Evolutionary conservation across 805 yeast species (phyloP), one percentile per base, ranked within the genome.

Genomic region (Yarrowia sp.): DNA sequence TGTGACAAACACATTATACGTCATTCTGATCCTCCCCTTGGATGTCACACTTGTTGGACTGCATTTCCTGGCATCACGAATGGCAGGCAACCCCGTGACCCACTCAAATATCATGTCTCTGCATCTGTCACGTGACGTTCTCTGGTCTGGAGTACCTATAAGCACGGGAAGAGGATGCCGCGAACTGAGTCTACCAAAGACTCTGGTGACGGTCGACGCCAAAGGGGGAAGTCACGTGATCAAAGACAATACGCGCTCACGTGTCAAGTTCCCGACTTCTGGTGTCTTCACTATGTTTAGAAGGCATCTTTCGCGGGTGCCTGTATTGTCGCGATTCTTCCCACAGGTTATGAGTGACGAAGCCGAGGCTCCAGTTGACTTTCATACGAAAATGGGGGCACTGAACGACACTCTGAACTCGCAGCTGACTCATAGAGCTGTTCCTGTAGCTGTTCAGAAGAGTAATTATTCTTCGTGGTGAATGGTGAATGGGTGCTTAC

Each of bases 81-180:
- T 58, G 50, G 30, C 64, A 0, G 50, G 64, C 0, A 42, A 17
- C 19, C 20, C 50, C 3, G 30, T 24, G 9, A 17, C 39, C 12
- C 39, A 58, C 13, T 43, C 50, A 3, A 43, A 43, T 15, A 58
- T 43, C 17, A 30, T 58, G 49, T 14, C 64, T 0, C 19, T 58
- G 1, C 64, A 43, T 10, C 2, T 43, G 15, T 13, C 64, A 13
- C 64, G 64, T 17, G 64, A 58, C 17, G 15, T 58, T 1, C 40
- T 58, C 17, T 58, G 50, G 50, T 17, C 50, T n/a, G 64, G 64
- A 43, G 64, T n/a, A 1, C 50, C 64, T 4, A 33, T 58, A 30
- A 42, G 50, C 13, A 58, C 64, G 7, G 64, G 64, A 19, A 17
- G 64, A 43, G 64, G 64, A 6, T 58, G 64, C 19, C 12, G 64